phyloP scores from a whole-genome alignment of 495 filamentous ascomycete species.

The Hypoxylon trugodes region DNA sequence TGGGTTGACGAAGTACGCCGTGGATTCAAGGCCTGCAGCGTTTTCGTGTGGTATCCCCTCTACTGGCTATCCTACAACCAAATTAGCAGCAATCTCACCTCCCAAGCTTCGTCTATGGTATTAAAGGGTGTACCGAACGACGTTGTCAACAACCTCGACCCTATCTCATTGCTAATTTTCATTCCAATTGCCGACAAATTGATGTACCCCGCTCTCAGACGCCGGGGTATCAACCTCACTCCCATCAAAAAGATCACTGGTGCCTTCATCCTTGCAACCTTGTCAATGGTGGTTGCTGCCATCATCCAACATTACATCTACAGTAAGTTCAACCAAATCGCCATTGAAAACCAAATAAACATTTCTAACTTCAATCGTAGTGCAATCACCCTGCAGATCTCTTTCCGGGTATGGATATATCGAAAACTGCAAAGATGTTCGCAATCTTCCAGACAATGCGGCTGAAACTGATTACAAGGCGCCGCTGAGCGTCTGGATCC shows the following conservation, averaged over 20 bases:
- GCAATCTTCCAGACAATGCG: slow-evolving; percentile 18
- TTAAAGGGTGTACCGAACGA: slow-evolving; percentile 80
- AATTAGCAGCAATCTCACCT: slow-evolving; percentile 74
- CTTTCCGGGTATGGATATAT: slow-evolving; percentile 44
- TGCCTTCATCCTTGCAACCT: slow-evolving; percentile 68
- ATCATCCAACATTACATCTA: slow-evolving; percentile 79
- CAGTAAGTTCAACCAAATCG: too few species aligned
- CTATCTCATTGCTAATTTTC: slow-evolving; percentile 77
- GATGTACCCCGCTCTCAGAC: slow-evolving; percentile 73
- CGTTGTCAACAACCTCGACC: slow-evolving; percentile 79
- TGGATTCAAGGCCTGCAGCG: slow-evolving; percentile 73
- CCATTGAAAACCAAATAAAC: too few species aligned
- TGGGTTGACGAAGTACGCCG: slow-evolving; percentile 78
- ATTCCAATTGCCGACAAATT: slow-evolving; percentile 77
- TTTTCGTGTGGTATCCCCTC: slow-evolving; percentile 68
- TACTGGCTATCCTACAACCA: slow-evolving; percentile 62
- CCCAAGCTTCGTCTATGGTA: slow-evolving; percentile 75
- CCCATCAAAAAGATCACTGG: slow-evolving; percentile 77
- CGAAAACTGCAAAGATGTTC: slow-evolving; percentile 48
- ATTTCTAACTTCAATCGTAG: too few species aligned
- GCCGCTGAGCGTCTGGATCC: slow-evolving; percentile 52
- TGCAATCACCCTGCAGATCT: slow-evolving; percentile 64
- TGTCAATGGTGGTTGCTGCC: slow-evolving; percentile 71
- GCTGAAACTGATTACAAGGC: slow-evolving; percentile 45
- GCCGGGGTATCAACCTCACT: slow-evolving; percentile 69